These are phyloP conservation scores for Massarina eburnea DNA, from an alignment of 2,329 filamentous ascomycete genomes.

Conservation along the genomic window DNA sequence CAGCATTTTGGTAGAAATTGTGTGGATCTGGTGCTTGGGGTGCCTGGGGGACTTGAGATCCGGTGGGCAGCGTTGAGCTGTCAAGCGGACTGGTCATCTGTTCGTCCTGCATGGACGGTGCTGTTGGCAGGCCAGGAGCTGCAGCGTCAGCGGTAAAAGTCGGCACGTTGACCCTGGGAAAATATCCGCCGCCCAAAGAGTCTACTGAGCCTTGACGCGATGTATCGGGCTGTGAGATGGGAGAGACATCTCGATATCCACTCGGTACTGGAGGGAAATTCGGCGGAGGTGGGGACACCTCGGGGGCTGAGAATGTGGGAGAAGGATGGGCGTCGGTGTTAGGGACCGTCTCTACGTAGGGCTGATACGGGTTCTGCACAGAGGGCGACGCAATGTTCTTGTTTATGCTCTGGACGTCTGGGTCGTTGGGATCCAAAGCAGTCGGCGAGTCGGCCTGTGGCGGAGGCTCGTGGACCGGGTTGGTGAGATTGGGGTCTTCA, in stretches of 20 bases:
- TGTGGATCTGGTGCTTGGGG: conserved; percentile 25
- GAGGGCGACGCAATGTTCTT: conserved; percentile 31
- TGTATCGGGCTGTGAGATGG: conserved; percentile 49
- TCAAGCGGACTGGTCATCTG: conserved; percentile 26
- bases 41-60: conserved; percentile 24
- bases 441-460: conserved; percentile 38
- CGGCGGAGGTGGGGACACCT: conserved; percentile 51
- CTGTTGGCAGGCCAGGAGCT: conserved; percentile 39
- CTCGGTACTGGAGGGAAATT: conserved; percentile 32
- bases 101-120: conserved; percentile 34
- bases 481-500: conserved; percentile 87
- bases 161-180: conserved; percentile 52
- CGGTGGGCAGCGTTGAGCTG: conserved; percentile 19
- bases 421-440: conserved; percentile 63
- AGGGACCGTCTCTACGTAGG: conserved; percentile 62
- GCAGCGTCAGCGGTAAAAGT: conserved; percentile 46
- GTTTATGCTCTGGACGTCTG: conserved; percentile 61
- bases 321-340: conserved; percentile 57
- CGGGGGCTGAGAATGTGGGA: conserved; percentile 41
- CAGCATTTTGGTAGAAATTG: conserved; percentile 37
- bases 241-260: conserved; percentile 52
- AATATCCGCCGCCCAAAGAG: conserved; percentile 58
- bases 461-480: conserved; percentile 66
- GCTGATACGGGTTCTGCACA: conserved; percentile 39
- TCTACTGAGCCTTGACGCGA: conserved; percentile 51